Evolutionary conservation across 179 eudicot genomes (phyloP), one percentile per base, ranked within the genome.

Genomic region (Spinacia oleracea): DNA sequence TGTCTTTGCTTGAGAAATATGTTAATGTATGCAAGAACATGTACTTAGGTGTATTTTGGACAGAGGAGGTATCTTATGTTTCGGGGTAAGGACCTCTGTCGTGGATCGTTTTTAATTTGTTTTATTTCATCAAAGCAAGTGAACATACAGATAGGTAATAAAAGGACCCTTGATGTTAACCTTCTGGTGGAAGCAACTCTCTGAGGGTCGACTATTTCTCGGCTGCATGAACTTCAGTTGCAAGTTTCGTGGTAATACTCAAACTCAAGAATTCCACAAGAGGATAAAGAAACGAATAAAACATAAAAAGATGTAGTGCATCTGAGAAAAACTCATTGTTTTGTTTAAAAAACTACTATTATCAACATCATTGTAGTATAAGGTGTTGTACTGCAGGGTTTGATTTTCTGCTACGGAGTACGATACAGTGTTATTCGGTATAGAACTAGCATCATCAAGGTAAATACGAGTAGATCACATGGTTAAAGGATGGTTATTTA

Each of bases 261-360:
- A 70, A 9, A 73, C 79, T 74, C 9, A 78, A 16, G 20, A 74
- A 9, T 72, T 82, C 79, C 1, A 78, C 6, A 23, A 78, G 34
- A 40, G 85, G 85, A 27, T 43, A 59, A 9, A 78, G 40, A 40
- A 78, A 32, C 77, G 78, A n/a, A n/a, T 78, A 31, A 25, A 78
- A 79, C 4, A 55, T 55, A 32, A 42, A 75, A 27, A 81, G 43
- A 10, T 77, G 65, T 40, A 68, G 53, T 23, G 66, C 3, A 35
- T 9, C 38, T 4, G 5, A 10, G 32, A 58, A 50, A 72, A 18
- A n/a, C 46, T 11, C 31, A 6, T 7, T 55, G 40, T 20, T 32
- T 59, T 14, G 1, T 21, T 23, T 9, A 2, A 0, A 48, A 11
- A 46, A 46, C 50, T 48, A 14, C 3, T 48, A 16, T 25, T 6